Conservation (phyloP, 768 basidiomycete species). For the Boletus reticulatus region DNA sequence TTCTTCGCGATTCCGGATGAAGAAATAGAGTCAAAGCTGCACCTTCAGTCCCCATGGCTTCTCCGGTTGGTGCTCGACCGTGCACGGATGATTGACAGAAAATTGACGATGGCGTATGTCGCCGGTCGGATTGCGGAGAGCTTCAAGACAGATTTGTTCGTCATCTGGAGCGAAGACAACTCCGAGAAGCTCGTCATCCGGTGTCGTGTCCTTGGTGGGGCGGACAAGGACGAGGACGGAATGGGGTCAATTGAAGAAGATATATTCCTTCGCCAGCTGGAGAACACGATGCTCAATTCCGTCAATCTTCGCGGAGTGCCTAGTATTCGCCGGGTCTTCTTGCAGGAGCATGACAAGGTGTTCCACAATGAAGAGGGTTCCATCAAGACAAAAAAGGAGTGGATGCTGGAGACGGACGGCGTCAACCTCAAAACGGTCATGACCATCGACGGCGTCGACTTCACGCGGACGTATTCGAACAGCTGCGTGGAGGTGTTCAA, state of each 20-base stretch:
- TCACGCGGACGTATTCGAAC: constrained; percentile 92
- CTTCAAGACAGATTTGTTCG: constrained; percentile 94
- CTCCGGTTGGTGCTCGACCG: constrained; percentile 96
- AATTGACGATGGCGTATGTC: constrained; percentile 92
- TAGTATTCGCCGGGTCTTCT: constrained; percentile 89
- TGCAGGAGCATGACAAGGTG: constrained; percentile 83
- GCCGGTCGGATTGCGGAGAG: constrained; percentile 91
- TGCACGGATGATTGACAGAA: constrained; percentile 96
- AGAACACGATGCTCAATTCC: constrained; percentile 94
- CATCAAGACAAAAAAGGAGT: constrained; percentile 69
- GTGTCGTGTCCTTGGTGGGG: constrained; percentile 84
- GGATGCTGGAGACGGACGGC: constrained; percentile 97
- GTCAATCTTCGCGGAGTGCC: constrained; percentile 93
- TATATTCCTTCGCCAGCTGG: constrained; percentile 92
- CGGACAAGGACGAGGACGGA: constrained; percentile 84
- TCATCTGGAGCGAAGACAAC: constrained; percentile 99
- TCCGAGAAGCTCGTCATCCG: constrained; percentile 96
- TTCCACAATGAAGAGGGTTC: constrained; percentile 61
- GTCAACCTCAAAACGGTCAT: constrained; percentile 95
- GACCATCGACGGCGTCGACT: constrained; percentile 94
- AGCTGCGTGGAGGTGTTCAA: constrained; percentile 94
- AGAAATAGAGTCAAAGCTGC: constrained; percentile 86
- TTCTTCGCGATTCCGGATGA: constrained; percentile 99
- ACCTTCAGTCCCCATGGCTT: constrained; percentile 94
- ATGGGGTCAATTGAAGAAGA: constrained; percentile 83